Base-by-base conservation (phyloP, 2,329 filamentous ascomycete species). In the Dryadomyces quercus-mongolicae region DNA sequence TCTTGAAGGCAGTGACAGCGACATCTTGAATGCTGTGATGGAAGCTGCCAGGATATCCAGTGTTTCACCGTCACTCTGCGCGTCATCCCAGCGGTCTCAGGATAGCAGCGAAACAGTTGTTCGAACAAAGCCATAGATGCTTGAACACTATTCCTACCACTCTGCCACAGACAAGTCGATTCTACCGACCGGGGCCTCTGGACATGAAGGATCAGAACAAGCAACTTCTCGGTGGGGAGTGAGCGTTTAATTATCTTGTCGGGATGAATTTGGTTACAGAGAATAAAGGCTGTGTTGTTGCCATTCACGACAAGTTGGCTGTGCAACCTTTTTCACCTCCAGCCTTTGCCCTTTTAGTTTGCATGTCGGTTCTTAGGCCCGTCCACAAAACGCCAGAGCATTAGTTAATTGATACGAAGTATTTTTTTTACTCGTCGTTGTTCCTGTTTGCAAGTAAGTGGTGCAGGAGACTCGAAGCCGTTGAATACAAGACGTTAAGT, bases 21-120 rank as follows among this genome's bases (percentile, higher is more conserved):
- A 22, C 2, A 36, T 53, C 16, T 21, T 56, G n/a, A 38, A 49
- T 16, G 52, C 55, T 6, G 52, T 54, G 18, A n/a, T 54, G 44
- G 44, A 31, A 12, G 45, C 44, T 5, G 22, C 15, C 18, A 40
- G 25, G 2, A 38, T 38, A 6, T 25, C 16, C 16, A 20, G 13
- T 2, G 21, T 5, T 6, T 38, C 42, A 1, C 22, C 25, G 7
- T 38, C 31, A n/a, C 18, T 31, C n/a, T n/a, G 18, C 7, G 10
- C 31, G 12, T 13, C 43, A 8, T 52, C 42, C 10, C 31, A 34
- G 22, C 6, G 20, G 31, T 52, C 51, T 5, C 51, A 46, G 18
- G 42, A 36, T 12, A 52, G 51, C 42, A 45, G 20, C 9, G 51
- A 20, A 7, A 52, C 51, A 13, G 51, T 52, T 9, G 42, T 52